These are phyloP conservation scores for Ajuga chamaepitys DNA, from an alignment of 257 asterid genomes.

Conservation along the genomic window DNA sequence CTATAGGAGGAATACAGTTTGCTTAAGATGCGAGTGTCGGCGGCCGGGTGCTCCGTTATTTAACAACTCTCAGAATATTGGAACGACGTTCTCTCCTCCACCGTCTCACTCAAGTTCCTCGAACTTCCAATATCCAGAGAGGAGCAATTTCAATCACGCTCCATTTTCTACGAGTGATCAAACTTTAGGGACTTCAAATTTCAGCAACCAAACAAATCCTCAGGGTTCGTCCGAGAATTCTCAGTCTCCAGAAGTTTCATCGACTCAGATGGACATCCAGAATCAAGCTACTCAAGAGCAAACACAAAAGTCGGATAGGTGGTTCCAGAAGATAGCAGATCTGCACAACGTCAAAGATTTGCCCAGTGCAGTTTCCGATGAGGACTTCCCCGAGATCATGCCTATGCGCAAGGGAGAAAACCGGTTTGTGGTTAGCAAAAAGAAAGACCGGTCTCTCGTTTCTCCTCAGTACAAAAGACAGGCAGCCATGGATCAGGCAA, in stretches of 20 bases:
- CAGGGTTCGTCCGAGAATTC: constrained; percentile 15
- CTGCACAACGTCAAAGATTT: constrained; percentile 64
- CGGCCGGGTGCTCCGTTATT: constrained; percentile 46
- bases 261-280: constrained; percentile 16
- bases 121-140: constrained; percentile 9
- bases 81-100: constrained; percentile 14
- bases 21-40: constrained; percentile 77
- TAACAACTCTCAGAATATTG: constrained; percentile 24
- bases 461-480: constrained; percentile 74
- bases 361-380: constrained; percentile 58
- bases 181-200: constrained; percentile 17
- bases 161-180: constrained; percentile 26
- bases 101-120: constrained; percentile 15
- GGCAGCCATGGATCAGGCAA: constrained; percentile 60
- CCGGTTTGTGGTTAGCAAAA: constrained; percentile 60
- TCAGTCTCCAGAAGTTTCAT: constrained; percentile 19
- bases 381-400: constrained; percentile 76
- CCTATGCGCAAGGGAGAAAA: constrained; percentile 85
- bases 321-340: constrained; percentile 70
- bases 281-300: constrained; percentile 35
- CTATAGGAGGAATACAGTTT: constrained; percentile 63
- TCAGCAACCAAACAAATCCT: constrained; percentile 16
- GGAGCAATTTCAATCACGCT: constrained; percentile 20
- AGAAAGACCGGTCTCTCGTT: constrained; percentile 67
- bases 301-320: constrained; percentile 49